Base-by-base conservation (phyloP, 75 land plant species). In the Cupressus sempervirens region DNA sequence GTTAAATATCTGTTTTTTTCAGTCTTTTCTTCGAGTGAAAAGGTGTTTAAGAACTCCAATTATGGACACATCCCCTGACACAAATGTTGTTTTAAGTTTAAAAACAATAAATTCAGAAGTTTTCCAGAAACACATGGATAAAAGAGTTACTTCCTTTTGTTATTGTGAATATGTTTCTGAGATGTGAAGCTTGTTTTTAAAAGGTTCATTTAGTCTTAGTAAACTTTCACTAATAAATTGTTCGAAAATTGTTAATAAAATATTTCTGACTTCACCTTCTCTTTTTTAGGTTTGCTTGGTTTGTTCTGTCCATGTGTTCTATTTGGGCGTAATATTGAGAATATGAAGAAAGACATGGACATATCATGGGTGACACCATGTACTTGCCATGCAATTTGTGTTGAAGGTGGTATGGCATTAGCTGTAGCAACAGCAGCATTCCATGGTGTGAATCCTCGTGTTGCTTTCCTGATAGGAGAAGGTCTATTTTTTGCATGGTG, bases 291-390 rank as follows among this genome's bases (percentile, higher is more conserved):
- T 84, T 87, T 90, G 91, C 90, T 88, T 58, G 99, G 99, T 18
- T 76, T 97, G 46, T 90, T 93, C 72, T 97, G 99, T 84, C 99
- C 99, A 2, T 97, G 98, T 84, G 90, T 97, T 4, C 75, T 96
- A 74, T 97, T 97, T 89, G 99, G 99, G 41, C 89, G 87, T 1
- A 97, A 97, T 85, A 91, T 97, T 68, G 95, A 94, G 81, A 89
- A 84, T 26, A 32, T 96, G 93, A 94, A 89, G 84, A 94, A 94
- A 12, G 98, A 94, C 80, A 87, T 92, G 12, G 98, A 94, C 80
- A 87, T 91, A 16, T 90, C 91, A 26, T 94, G 96, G 96, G 93
- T 91, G 15, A 84, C 84, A 38, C 93, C 99, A 52, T 97, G 99
- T 79, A 56, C 93, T 46, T 94, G 95, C 84, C 92, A 91, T 87